Evolutionary conservation across 176 grass and related monocot species (phyloP), one percentile per base, ranked within the genome.

Genomic region (Areca catechu): DNA sequence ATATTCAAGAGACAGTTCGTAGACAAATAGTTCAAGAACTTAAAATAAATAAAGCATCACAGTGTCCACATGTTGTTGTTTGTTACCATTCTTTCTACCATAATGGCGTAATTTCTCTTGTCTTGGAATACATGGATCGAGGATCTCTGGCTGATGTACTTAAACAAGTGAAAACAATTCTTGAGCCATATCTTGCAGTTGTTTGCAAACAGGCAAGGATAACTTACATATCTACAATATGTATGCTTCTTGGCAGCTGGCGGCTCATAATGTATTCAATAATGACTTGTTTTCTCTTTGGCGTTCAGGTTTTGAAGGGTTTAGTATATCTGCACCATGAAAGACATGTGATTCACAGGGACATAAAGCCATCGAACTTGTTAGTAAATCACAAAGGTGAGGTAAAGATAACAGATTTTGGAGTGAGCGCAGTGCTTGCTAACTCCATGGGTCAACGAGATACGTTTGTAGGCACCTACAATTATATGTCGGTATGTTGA

Each of bases 11-110:
- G 80, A 67, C 86, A 58, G 60, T 91, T 65, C 83, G 92, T 50
- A 91, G 82, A 74, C 92, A 91, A 80, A 97, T 97, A 69, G 92
- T 97, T 51, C 92, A 97, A 74, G 86, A 97, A 63, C 92, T 97
- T 23, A 97, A 97, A 91, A 97, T 97, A 82, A 97, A 97, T 76
- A 75, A 82, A 79, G 92, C 80, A 68, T 71, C 86, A 54, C 78
- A 80, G 83, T 82, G 66, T 54, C 74, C 92, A 3, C 74, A 88
- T 70, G 72, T 91, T 49, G 92, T 97, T 70, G 69, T 83, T 68
- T 97, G 92, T 34, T 85, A 91, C 60, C 86, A 97, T 74, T 88
- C 86, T 50, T 97, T 97, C 68, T 97, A 97, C 69, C 92, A 97
- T 65, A 97, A 97, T 63, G 92, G 92, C 58, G 86, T 97, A 47